Base-by-base conservation (phyloP, 1,139 yeast species). In the Sugiyamaella castrensis region DNA sequence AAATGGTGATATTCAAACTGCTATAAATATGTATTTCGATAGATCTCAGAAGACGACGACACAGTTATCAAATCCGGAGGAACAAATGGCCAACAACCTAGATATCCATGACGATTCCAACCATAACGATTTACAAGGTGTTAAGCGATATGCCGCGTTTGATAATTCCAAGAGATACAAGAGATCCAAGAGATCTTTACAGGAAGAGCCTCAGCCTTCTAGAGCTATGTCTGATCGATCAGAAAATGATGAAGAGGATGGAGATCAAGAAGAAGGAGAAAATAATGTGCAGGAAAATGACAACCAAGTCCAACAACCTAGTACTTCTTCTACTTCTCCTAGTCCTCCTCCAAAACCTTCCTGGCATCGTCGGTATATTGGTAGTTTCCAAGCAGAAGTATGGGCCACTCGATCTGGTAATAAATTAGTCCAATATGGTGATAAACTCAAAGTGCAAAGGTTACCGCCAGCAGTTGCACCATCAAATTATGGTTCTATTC, bases 361-460 rank as follows among this genome's bases (percentile, higher is more conserved):
- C 11, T 63, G 68, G 69, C 40, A 42, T 10, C 46, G 51, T 43
- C 65, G 74, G 31, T 84, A 74, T 59, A 72, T 88, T 24, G 97
- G 97, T 0, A 75, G 88, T 1, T 59, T 87, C 27, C 83, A 82
- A 53, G 80, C 85, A 0, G 82, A 80, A 47, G 91, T 88, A 1
- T 84, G 91, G 87, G 89, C 95, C 8, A 87, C 95, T 0, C 70
- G 96, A 43, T 87, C 94, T 0, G 84, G 87, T 0, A 59, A 74
- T 37, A 71, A 70, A 40, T 76, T 82, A 0, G 67, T 83, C 6
- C 62, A 72, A 46, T 79, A 76, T 61, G 77, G 79, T 13, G 79
- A 84, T 34, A 65, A 60, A 26, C 63, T 83, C 40, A 63, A 69
- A 5, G 61, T 84, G 10, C 52, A 56, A 19, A 61, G 71, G 7